Conservation (phyloP, 148 eudicot genomes). For the Dianthus caryophyllus region DNA sequence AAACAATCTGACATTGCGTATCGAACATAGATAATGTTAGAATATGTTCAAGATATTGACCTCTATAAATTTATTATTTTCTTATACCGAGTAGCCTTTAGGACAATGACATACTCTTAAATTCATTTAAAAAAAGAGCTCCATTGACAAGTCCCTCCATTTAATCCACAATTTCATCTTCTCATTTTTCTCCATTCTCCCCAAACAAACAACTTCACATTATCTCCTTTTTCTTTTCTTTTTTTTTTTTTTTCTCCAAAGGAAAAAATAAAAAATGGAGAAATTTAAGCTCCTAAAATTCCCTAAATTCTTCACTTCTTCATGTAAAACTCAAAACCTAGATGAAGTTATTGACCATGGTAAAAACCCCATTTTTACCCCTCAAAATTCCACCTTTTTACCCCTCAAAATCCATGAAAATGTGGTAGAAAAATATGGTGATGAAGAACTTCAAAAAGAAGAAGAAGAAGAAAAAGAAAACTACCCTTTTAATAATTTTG, state of each 20-base stretch:
- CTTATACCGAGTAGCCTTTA: no score
- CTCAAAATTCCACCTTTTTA: slow-evolving; percentile 20
- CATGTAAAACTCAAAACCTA: slow-evolving; percentile 39
- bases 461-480: neutral
- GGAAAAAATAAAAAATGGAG: slow-evolving; percentile 40
- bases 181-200: slow-evolving; percentile 12
- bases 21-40: neutral
- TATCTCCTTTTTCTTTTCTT: slow-evolving; percentile 24
- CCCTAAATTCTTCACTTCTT: slow-evolving; percentile 38
- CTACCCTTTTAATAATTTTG: slow-evolving; percentile 5
- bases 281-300: slow-evolving; percentile 35
- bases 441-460: no score
- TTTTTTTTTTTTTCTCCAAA: no score
- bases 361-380: slow-evolving; percentile 30
- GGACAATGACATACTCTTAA: slow-evolving; percentile 2
- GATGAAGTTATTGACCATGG: slow-evolving; percentile 32
- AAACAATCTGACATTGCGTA: no score
- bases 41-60: slow-evolving; percentile 7
- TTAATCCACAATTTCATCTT: slow-evolving; percentile 27
- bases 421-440: neutral
- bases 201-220: slow-evolving; percentile 4
- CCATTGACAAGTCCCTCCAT: slow-evolving; percentile 14
- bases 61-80: slow-evolving; percentile 13
- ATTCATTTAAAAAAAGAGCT: slow-evolving; percentile 7
- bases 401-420: slow-evolving; percentile 13